phyloP scores from a whole-genome alignment of 192 early-diverging fungal species.

The Tieghemiomyces parasiticus region DNA sequence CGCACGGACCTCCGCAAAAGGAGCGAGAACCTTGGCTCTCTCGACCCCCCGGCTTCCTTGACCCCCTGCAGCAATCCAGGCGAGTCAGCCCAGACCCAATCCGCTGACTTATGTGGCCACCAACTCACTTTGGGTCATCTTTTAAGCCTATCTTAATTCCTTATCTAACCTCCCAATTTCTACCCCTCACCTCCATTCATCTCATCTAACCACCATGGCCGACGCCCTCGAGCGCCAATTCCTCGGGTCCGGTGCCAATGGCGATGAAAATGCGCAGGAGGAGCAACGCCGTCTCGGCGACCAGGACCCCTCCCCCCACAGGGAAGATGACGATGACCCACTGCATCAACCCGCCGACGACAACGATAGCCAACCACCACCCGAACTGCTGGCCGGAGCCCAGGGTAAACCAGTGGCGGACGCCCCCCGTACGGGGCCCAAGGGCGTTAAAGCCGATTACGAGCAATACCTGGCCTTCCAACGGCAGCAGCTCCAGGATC shows the following conservation, averaged over 20 bases:
- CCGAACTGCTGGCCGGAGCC: background rate
- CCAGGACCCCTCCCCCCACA: background rate
- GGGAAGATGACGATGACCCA: background rate
- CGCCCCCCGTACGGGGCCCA: constrained; percentile 7
- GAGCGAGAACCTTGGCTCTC: background rate
- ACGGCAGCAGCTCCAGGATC: background rate
- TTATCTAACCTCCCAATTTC: no score
- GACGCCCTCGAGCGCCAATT: background rate
- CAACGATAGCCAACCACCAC: background rate
- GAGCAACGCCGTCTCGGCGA: background rate
- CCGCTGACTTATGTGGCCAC: background rate
- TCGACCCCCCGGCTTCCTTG: background rate
- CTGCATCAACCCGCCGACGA: no score
- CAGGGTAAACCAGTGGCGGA: background rate
- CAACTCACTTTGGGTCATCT: background rate
- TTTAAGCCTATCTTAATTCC: background rate
- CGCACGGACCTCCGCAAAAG: background rate
- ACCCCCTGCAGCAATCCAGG: background rate
- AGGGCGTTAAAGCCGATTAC: background rate
- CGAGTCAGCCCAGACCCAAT: background rate
- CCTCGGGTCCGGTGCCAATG: background rate
- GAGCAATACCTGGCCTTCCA: background rate
- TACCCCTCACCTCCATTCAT: no score
- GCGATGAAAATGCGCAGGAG: constrained; percentile 5
- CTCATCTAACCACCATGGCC: background rate